Evolutionary conservation across 345 rosid species (phyloP).

Genomic region (Populus pruinosa): DNA sequence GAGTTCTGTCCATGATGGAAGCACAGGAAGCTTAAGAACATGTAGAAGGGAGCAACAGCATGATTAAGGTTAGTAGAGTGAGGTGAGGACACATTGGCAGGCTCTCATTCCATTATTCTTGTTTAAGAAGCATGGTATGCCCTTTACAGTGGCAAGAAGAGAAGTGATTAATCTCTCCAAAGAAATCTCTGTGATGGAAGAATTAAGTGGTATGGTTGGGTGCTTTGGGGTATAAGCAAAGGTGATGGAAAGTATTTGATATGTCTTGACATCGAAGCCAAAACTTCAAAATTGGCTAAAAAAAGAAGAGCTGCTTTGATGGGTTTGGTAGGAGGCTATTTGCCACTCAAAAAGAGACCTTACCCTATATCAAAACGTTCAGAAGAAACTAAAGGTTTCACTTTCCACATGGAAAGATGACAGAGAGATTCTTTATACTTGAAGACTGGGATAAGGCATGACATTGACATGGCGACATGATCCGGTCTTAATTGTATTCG

Average conservation of each 20-base stretch:
- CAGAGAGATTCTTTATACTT: slow-evolving; percentile 9
- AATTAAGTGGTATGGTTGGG: slow-evolving; percentile 48
- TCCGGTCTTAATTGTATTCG: background rate
- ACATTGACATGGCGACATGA: background rate
- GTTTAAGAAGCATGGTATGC: slow-evolving; percentile 48
- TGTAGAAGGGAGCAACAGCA: slow-evolving; percentile 25
- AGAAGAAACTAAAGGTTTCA: slow-evolving; percentile 34
- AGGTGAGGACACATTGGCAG: slow-evolving; percentile 26
- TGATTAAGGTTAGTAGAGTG: slow-evolving; percentile 48
- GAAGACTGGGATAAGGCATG: background rate
- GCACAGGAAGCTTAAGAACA: slow-evolving; percentile 17
- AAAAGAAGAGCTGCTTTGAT: slow-evolving; percentile 13
- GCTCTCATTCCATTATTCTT: slow-evolving; percentile 42
- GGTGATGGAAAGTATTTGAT: slow-evolving; percentile 44
- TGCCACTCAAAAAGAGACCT: slow-evolving; percentile 28
- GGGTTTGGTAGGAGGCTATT: slow-evolving; percentile 48
- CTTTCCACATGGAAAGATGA: slow-evolving; percentile 17
- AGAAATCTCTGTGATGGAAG: slow-evolving; percentile 9
- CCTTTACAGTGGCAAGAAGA: slow-evolving; percentile 18
- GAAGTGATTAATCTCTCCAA: slow-evolving; percentile 10
- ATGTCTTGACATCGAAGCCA: slow-evolving; percentile 65
- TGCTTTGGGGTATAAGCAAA: slow-evolving; percentile 93
- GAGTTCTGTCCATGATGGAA: background rate
- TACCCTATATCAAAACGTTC: slow-evolving; percentile 36
- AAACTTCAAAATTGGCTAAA: slow-evolving; percentile 14